phyloP scores from a whole-genome alignment of 768 basidiomycete genomes.

The Mycena indigotica region DNA sequence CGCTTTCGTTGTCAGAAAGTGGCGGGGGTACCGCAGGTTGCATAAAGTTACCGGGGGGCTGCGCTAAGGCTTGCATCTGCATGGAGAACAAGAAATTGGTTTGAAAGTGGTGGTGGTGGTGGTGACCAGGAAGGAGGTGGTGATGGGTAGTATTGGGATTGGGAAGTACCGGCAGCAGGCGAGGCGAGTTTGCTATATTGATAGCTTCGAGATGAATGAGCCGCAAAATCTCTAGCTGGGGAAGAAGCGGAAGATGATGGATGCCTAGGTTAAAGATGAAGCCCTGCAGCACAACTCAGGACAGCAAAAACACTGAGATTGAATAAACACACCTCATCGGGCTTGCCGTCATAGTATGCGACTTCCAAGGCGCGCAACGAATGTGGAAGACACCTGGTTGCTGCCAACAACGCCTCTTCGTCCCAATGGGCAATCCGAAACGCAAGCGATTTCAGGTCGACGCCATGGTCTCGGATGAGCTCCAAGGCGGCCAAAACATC shows the following conservation, averaged over 20 bases:
- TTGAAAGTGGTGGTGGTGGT: not conserved
- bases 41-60: not conserved
- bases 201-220: not conserved
- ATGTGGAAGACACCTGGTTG: slow-evolving; percentile 8
- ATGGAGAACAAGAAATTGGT: not conserved
- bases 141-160: not conserved
- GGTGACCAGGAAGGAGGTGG: not conserved
- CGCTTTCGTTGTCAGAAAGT: not conserved
- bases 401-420: slow-evolving; percentile 18
- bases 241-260: not conserved
- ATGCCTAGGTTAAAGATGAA: not conserved
- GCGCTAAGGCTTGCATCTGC: not conserved
- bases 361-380: slow-evolving; percentile 9
- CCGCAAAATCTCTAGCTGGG: not conserved
- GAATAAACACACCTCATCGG: slow-evolving; percentile 3
- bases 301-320: not conserved
- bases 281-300: not conserved
- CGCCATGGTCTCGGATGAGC: not conserved
- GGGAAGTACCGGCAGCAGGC: not conserved
- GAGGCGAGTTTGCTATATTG: not conserved
- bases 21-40: not conserved
- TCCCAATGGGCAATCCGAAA: slow-evolving; percentile 9
- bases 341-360: slow-evolving; percentile 2
- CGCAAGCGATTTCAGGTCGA: not conserved
- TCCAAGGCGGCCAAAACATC: slow-evolving; percentile 13